Evolutionary conservation across 106 monocot genomes (phyloP), one percentile per base, ranked within the genome.

Genomic region (Dactylorhiza incarnata): DNA sequence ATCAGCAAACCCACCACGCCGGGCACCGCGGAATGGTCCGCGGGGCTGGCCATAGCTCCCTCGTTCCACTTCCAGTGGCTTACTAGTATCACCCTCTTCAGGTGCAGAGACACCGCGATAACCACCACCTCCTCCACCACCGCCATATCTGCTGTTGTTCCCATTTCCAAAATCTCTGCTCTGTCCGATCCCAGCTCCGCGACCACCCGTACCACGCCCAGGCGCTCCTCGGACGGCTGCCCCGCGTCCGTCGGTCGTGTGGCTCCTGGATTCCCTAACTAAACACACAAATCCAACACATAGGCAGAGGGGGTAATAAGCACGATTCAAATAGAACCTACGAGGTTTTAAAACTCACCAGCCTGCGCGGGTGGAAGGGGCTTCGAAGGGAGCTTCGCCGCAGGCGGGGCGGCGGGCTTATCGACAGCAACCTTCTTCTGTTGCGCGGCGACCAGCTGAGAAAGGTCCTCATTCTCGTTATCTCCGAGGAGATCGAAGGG

Each of bases 361-460:
- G 94, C 89, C 73, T 94, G 91, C 50, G 91, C 77, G 6, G 94
- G 89, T 52, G 94, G 91, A 17, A 85, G 55, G 3, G 94, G 89
- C 68, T 94, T 94, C 10, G 88, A 44, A 1, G 91, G 91, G 1
- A 88, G 81, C 85, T 86, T 91, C n/a, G 81, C 90, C 58, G 76
- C 52, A 23, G 83, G 56, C 14, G 84, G 48, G 7, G 80, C 25
- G 8, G 82, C 75, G 9, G 83, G 44, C 77, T 82, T 83, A 58
- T 76, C 82, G 7, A 70, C 63, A 1, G 78, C 88, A 13, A 67
- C 47, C 84, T 88, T 88, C 78, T 82, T 54, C 84, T 82, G 75
- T 49, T 76, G 75, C 11, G 74, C 78, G 29, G 84, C 86, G 62
- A 92, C 76, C 50, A 92, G 80, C 15, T 68, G 76, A 45, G 91